Conservation (phyloP, 352 stramenopile genomes). For the Phytophthora litchii region DNA sequence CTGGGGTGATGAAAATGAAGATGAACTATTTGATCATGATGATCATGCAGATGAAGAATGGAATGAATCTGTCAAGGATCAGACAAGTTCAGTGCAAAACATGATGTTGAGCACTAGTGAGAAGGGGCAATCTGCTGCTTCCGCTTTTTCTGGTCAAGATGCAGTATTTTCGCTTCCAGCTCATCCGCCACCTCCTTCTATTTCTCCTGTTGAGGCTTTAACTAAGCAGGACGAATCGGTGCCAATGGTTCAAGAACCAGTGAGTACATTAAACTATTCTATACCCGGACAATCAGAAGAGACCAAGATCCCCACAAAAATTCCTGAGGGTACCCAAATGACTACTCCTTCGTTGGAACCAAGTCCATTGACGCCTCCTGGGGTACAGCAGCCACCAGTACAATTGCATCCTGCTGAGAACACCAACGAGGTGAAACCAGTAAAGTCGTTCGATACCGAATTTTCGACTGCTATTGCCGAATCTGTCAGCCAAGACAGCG, state of each 20-base stretch:
- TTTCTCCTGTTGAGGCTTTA: conserved; percentile 1
- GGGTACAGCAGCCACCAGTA: background rate
- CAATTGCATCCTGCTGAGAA: conserved; percentile 7
- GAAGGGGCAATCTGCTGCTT: conserved; percentile 2
- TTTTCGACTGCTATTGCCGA: conserved; percentile 33
- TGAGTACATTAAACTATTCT: conserved; percentile 4
- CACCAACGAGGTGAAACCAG: conserved; percentile 11
- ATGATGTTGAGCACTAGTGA: conserved; percentile 29
- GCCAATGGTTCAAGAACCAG: conserved; percentile 4
- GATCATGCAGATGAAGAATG: conserved; percentile 50
- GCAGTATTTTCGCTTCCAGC: conserved; percentile 12
- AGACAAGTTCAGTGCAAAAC: conserved; percentile 12
- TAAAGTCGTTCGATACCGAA: conserved; percentile 11
- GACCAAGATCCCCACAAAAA: conserved; percentile 2
- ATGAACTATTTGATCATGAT: conserved; percentile 67
- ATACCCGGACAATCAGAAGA: conserved; percentile 9
- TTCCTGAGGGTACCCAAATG: conserved; percentile 1
- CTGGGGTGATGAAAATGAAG: conserved; percentile 65
- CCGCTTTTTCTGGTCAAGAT: conserved; percentile 14
- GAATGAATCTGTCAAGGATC: conserved; percentile 36
- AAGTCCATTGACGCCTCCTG: background rate
- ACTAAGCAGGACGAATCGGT: conserved; percentile 2
- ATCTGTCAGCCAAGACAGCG: conserved; percentile 13
- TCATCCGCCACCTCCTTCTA: conserved; percentile 13
- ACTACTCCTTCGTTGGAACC: background rate